A percentile compares a stretch with the other conserved stretches of the same genome.
These are phyloP conservation scores for Cordyceps farinosa DNA, from an alignment of 2,329 filamentous ascomycete species.

Conservation along the genomic window DNA sequence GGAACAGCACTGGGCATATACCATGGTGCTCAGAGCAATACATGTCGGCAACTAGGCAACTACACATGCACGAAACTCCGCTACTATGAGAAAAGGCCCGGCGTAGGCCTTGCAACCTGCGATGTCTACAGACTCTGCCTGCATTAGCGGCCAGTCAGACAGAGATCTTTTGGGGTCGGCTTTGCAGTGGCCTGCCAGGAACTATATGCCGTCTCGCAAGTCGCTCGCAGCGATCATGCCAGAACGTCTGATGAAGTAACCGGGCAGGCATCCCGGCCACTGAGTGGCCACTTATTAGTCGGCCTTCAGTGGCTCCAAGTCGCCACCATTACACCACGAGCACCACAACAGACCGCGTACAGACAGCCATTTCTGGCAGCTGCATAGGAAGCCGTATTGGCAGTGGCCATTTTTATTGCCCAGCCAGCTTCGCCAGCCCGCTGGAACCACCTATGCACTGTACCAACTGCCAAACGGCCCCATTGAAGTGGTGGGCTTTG, in stretches of 20 bases:
- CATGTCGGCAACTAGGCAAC: slow-evolving; percentile 9
- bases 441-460: slow-evolving; percentile 6
- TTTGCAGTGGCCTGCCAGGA: slow-evolving; percentile 14
- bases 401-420: slow-evolving; percentile 9
- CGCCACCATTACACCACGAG: slow-evolving; percentile 7
- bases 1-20: neutral
- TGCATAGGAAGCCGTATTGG: slow-evolving; percentile 4
- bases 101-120: slow-evolving; percentile 11
- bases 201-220: slow-evolving; percentile 6
- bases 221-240: slow-evolving; percentile 18
- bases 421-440: neutral
- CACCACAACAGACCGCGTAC: slow-evolving; percentile 7
- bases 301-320: neutral
- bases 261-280: slow-evolving; percentile 1
- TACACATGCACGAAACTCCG: slow-evolving; percentile 9
- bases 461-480: slow-evolving; percentile 9
- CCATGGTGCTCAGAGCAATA: neutral
- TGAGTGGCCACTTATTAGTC: neutral
- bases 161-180: slow-evolving; percentile 17
- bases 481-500: slow-evolving; percentile 20
- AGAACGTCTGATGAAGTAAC: neutral
- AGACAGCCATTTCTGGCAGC: slow-evolving; percentile 2
- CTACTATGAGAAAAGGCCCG: slow-evolving; percentile 10
- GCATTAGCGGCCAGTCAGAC: slow-evolving; percentile 12
- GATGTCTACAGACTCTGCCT: slow-evolving; percentile 9